Percentiles rank a stretch among this genome's conserved stretches.
phyloP scores from a whole-genome alignment of 2,329 filamentous ascomycete genomes.

The Fusarium begoniae region DNA sequence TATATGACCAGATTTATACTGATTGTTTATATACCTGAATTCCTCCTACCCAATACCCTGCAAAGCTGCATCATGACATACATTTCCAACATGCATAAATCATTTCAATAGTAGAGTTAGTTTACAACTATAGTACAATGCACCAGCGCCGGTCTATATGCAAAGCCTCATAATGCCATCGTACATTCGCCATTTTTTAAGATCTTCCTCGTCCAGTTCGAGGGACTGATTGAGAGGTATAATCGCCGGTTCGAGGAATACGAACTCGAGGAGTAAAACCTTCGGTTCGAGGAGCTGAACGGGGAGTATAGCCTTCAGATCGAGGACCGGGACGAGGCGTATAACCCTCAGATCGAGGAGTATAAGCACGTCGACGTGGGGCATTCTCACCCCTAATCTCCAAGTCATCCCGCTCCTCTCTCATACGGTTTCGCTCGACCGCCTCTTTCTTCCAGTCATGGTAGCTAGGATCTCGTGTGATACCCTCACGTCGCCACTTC shows the following conservation, averaged over 20 bases:
- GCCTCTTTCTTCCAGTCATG: slow-evolving; percentile 48
- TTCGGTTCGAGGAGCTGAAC: not conserved
- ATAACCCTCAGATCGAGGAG: not conserved
- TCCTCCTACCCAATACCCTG: too few species aligned
- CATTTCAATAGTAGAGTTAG: slow-evolving; percentile 31
- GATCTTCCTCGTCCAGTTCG: not conserved
- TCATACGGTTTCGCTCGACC: slow-evolving; percentile 42
- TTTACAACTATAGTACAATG: slow-evolving; percentile 36
- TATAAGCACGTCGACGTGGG: not conserved
- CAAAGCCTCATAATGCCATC: slow-evolving; percentile 12
- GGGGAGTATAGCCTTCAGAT: not conserved
- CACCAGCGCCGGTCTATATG: slow-evolving; percentile 26
- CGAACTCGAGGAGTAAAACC: not conserved
- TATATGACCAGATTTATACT: not conserved
- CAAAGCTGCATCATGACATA: not conserved
- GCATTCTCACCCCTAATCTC: slow-evolving; percentile 15
- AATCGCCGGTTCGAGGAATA: not conserved
- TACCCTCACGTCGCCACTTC: slow-evolving; percentile 66
- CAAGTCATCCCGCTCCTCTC: slow-evolving; percentile 44
- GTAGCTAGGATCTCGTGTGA: slow-evolving; percentile 56
- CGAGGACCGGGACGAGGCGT: not conserved
- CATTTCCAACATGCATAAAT: not conserved
- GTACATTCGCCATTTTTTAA: slow-evolving; percentile 20
- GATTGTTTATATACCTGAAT: not conserved
- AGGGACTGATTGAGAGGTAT: not conserved